These are phyloP conservation scores for Prunus armeniaca DNA, from an alignment of 306 rosid genomes.

Conservation along the genomic window DNA sequence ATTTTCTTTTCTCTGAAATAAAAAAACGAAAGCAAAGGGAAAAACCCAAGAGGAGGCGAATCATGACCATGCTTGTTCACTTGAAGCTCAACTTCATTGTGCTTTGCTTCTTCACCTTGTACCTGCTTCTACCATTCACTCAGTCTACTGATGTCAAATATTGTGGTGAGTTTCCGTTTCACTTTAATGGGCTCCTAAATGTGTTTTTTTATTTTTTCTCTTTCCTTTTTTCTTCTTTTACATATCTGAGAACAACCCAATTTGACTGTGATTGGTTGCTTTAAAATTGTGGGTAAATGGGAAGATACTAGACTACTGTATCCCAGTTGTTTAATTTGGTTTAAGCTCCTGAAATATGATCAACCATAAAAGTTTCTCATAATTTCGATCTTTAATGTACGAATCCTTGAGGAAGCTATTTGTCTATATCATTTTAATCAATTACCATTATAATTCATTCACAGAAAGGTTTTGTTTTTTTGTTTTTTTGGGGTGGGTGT, in stretches of 20 bases:
- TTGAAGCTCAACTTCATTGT: slow-evolving; percentile 32
- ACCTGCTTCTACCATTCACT: slow-evolving; percentile 32
- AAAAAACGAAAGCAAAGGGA: neutral
- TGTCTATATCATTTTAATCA: neutral
- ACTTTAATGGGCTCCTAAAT: too few relatives aligned
- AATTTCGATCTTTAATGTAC: neutral
- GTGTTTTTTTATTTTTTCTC: neutral
- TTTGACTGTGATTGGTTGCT: slow-evolving; percentile 2
- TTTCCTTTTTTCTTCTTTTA: neutral
- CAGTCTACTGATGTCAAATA: slow-evolving; percentile 49
- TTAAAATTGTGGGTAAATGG: neutral
- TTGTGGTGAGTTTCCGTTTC: slow-evolving; percentile 49
- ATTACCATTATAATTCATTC: neutral
- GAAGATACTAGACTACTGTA: neutral
- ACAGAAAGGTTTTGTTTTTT: too few relatives aligned
- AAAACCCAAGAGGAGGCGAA: neutral
- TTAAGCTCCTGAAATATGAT: neutral
- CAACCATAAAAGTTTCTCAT: neutral
- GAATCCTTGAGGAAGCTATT: neutral
- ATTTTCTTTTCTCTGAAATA: neutral
- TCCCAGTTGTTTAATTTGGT: neutral
- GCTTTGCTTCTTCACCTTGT: slow-evolving; percentile 32
- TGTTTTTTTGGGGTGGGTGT: too few relatives aligned
- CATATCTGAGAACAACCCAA: neutral
- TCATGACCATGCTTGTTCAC: slow-evolving; percentile 42